phyloP scores from a whole-genome alignment of 345 rosid species.

The Salix caprea region DNA sequence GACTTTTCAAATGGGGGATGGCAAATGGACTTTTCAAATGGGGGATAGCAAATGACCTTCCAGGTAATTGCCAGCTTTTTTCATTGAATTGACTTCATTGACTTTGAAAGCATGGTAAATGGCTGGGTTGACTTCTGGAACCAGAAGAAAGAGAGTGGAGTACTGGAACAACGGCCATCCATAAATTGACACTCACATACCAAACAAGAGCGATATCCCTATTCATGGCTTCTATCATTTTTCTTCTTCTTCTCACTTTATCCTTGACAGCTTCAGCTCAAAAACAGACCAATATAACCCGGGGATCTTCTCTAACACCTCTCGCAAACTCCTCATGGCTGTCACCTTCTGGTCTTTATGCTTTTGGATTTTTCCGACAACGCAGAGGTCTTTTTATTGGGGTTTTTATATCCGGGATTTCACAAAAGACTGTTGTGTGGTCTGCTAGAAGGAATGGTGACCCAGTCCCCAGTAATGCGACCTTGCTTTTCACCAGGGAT shows the following conservation, averaged over 20 bases:
- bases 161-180: background rate
- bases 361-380: conserved; percentile 30
- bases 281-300: conserved; percentile 16
- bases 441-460: conserved; percentile 13
- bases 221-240: conserved; percentile 2
- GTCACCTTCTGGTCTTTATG: conserved; percentile 33
- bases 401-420: conserved; percentile 18
- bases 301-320: conserved; percentile 22
- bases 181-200: no score
- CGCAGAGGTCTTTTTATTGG: conserved; percentile 28
- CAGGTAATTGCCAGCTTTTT: no score
- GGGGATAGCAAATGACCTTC: no score
- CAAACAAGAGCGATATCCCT: background rate
- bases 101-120: background rate
- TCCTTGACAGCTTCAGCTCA: conserved; percentile 6
- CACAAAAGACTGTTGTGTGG: conserved; percentile 11
- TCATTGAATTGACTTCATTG: background rate
- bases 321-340: conserved; percentile 16
- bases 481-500: background rate
- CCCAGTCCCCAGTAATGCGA: conserved; percentile 10
- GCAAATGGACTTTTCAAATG: no score
- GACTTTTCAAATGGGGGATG: no score
- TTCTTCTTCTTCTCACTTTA: background rate
- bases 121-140: background rate
- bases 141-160: background rate